Evolutionary conservation across 2,329 filamentous ascomycete species (phyloP), one percentile per base, ranked within the genome.

Genomic region (Penicillium janthinellum): DNA sequence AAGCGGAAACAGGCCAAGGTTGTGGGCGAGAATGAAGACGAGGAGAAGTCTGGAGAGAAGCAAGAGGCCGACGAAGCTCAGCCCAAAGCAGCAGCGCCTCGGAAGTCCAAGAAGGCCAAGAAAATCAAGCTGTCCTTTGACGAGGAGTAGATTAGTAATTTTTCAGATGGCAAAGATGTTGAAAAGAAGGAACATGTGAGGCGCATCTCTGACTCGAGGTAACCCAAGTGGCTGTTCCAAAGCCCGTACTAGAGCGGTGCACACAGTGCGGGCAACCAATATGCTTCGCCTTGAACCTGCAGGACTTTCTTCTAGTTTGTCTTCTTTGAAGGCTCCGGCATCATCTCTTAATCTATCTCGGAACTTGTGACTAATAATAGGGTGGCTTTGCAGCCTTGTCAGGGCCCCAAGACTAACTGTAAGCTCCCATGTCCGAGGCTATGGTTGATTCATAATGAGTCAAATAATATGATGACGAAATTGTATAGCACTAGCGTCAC

Each of bases 111-210:
- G 60, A 78, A 76, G 63, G 75, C 74, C 58, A 79, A 79, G 73
- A 80, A 78, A 65, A 77, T 79, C 61, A 80, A 80, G 63, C 70
- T 80, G 14, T 80, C 78, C 2, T 80, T 80, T 64, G 75, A 79
- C 48, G 76, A 79, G 28, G 73, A 72, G 47, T 69, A 60, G 60
- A 50, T 20, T 42, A 54, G 22, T 10, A 3, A 28, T 35, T 22
- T 35, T 28, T 42, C 20, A 31, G 3, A n/a, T 25, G 15, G 4
- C 20, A 31, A 25, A 3, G 5, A 15, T 25, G 11, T 20, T 3
- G 17, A 7, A 54, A 28, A 38, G 22, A n/a, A 31, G 7, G 8
- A 20, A 20, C 17, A 39, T 25, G 3, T 31, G 11, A 31, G 20
- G 10, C 6, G 5, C n/a, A 12, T 14, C 25, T n/a, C 31, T 51